A percentile compares a stretch with the other conserved stretches of the same genome.
These are phyloP conservation scores for Licmophora abbreviata DNA, from an alignment of 108 stramenopile genomes.

Conservation along the genomic window DNA sequence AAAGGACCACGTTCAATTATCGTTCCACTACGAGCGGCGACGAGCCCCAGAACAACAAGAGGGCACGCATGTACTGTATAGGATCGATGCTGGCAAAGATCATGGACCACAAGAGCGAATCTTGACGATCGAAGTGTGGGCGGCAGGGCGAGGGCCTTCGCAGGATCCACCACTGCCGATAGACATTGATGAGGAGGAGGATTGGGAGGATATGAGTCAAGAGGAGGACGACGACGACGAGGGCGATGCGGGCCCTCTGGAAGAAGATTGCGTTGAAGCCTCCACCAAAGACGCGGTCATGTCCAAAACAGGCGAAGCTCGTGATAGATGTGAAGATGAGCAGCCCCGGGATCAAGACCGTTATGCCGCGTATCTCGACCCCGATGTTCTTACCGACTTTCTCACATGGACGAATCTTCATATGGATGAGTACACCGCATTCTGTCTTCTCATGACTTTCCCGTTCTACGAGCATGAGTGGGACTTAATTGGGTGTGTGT, in stretches of 20 bases:
- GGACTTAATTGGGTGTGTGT: conserved; percentile 63
- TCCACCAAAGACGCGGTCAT: not conserved
- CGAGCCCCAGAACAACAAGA: conserved; percentile 3
- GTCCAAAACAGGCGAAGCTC: not conserved
- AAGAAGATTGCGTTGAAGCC: not conserved
- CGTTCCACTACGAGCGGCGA: conserved; percentile 29
- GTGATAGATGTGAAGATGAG: too few relatives aligned
- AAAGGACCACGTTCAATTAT: conserved; percentile 11
- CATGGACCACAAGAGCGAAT: conserved; percentile 43
- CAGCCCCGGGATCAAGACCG: conserved; percentile 38
- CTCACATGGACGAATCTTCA: conserved; percentile 24
- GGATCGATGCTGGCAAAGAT: conserved; percentile 49
- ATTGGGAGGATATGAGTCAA: conserved; percentile 22
- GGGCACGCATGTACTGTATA: conserved; percentile 49
- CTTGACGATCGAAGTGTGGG: conserved; percentile 43
- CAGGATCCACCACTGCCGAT: conserved; percentile 41
- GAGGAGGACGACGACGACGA: conserved; percentile 6
- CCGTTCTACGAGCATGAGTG: conserved; percentile 82
- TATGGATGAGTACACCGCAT: conserved; percentile 41
- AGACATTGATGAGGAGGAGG: conserved; percentile 28
- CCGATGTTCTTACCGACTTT: conserved; percentile 50
- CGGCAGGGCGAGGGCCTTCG: conserved; percentile 39
- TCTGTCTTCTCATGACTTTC: conserved; percentile 71
- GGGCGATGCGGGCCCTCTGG: not conserved
- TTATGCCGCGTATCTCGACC: conserved; percentile 59